Percentiles rank a stretch among this genome's conserved stretches.
Conservation (phyloP, 2,329 filamentous ascomycete genomes). For the Aureobasidium melanogenum region DNA sequence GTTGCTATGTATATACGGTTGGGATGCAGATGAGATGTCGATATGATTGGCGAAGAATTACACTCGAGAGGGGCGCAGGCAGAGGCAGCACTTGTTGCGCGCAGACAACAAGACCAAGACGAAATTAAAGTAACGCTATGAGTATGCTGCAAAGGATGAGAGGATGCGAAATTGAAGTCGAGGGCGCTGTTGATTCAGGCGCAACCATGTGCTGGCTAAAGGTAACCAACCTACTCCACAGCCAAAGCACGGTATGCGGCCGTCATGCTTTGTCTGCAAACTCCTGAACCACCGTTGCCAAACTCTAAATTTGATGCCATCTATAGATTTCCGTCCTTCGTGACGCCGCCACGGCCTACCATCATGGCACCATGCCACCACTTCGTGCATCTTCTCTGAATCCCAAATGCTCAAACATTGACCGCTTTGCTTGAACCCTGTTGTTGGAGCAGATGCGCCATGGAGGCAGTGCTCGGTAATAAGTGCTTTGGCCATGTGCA, state of each 20-base stretch:
- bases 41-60: not conserved
- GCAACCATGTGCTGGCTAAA: not conserved
- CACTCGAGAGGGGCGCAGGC: not conserved
- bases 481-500: not conserved
- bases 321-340: not conserved
- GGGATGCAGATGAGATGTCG: not conserved
- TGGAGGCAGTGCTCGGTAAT: not conserved
- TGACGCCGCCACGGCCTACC: not conserved
- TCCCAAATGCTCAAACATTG: not conserved
- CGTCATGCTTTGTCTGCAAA: not conserved
- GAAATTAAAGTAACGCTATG: not conserved
- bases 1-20: not conserved
- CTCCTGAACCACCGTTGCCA: not conserved
- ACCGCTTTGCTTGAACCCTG: not conserved
- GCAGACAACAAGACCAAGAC: not conserved
- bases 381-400: not conserved
- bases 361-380: not conserved
- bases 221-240: not conserved
- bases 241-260: not conserved
- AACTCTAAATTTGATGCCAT: not conserved
- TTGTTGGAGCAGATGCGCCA: not conserved
- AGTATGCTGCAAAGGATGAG: not conserved
- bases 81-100: not conserved
- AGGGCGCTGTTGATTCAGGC: not conserved
- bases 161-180: not conserved